Evolutionary conservation across 257 asterid species (phyloP), one percentile per base, ranked within the genome.

Genomic region (Verbena officinalis): DNA sequence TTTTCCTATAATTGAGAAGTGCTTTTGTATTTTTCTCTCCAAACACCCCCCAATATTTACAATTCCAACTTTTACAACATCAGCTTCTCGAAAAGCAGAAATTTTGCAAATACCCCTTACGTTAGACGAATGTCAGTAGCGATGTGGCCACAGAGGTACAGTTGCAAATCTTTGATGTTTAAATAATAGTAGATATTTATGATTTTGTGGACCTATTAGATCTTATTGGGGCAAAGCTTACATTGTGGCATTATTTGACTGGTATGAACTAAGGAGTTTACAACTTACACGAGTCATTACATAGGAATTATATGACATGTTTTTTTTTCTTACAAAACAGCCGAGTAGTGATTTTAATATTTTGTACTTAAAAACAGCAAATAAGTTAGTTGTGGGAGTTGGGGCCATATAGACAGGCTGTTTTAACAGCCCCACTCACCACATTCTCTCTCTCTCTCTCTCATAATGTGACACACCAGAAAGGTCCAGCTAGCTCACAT

Each of bases 171-270:
- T 3, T 5, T 9, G n/a, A 48, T 48, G 14, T 48, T 19, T 19
- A 12, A 17, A 51, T 51, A 23, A 10, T 51, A 10, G 12, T 51
- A 7, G 9, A 49, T 21, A 49, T 21, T 49, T 1, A 6, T 51
- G 33, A 62, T 62, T 1, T 62, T 19, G 36, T 62, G 67, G 67
- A 45, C 67, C 67, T 62, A 19, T 24, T 7, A 20, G 45, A 60
- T 60, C 42, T 42, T 43, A 4, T 14, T n/a, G 4, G 50, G 50
- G n/a, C 50, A 44, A 13, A 15, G 16, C 9, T 15, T 44, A n/a
- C 9, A 12, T 14, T 44, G 21, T 44, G n/a, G 20, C 8, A 36
- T 36, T 2, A 36, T 36, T 7, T 36, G 40, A 1, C 40, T 36
- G 3, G 40, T 3, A 36, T 9, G 40, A 36, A 36, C 7, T 36